Percentiles rank a stretch among this genome's conserved stretches.
These are phyloP conservation scores for Calycina herbarum DNA, from an alignment of 2,329 filamentous ascomycete species.

Conservation along the genomic window DNA sequence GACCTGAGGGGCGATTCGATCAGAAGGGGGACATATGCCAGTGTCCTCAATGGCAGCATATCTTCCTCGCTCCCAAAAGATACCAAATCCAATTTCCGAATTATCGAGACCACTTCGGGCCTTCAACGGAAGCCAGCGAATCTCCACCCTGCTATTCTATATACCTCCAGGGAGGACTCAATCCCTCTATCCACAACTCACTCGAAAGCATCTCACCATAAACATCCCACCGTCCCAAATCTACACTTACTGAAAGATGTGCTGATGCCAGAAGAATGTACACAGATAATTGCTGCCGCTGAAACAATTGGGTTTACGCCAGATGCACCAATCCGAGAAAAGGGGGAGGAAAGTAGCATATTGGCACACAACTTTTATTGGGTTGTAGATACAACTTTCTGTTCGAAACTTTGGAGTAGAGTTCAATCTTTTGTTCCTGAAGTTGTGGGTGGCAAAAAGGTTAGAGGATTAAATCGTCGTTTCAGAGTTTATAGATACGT, in stretches of 20 bases:
- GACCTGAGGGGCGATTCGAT: slow-evolving; percentile 49
- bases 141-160: slow-evolving; percentile 64
- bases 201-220: slow-evolving; percentile 51
- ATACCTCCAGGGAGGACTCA: slow-evolving; percentile 58
- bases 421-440: slow-evolving; percentile 59
- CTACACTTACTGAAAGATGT: slow-evolving; percentile 61
- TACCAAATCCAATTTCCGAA: slow-evolving; percentile 47
- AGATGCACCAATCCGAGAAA: slow-evolving; percentile 66
- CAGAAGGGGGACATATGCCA: slow-evolving; percentile 52
- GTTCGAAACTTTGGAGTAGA: slow-evolving; percentile 62
- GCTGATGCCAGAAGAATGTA: slow-evolving; percentile 61
- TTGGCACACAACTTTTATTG: slow-evolving; percentile 75
- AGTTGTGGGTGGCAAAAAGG: slow-evolving; percentile 54
- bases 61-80: slow-evolving; percentile 43
- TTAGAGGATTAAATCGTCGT: slow-evolving; percentile 65
- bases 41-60: slow-evolving; percentile 59
- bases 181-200: slow-evolving; percentile 51
- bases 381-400: slow-evolving; percentile 64
- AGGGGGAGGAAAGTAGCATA: slow-evolving; percentile 60
- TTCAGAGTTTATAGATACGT: slow-evolving; percentile 74
- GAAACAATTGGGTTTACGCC: slow-evolving; percentile 66
- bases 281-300: slow-evolving; percentile 64
- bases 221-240: slow-evolving; percentile 62
- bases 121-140: slow-evolving; percentile 66
- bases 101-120: slow-evolving; percentile 63